Percentiles rank a stretch among this genome's conserved stretches.
phyloP scores from a whole-genome alignment of 768 basidiomycete species.

The Leccinum subgranulosum region DNA sequence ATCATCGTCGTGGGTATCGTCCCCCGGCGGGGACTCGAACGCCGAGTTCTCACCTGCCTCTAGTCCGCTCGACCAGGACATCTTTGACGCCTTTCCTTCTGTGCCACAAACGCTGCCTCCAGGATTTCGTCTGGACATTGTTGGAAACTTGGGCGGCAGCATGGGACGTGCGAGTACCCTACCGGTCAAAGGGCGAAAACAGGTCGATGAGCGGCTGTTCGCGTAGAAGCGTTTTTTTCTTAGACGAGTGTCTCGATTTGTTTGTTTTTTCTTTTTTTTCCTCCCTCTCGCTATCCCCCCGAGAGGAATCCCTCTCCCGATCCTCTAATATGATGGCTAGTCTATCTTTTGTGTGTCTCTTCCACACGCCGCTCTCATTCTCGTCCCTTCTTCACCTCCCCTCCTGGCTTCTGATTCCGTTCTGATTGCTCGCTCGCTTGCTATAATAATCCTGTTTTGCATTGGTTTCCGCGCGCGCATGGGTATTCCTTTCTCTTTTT shows the following conservation, averaged over 20 bases:
- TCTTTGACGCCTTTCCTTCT: constrained; percentile 72
- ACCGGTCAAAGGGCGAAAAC: constrained; percentile 27
- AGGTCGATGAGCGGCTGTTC: constrained; percentile 20
- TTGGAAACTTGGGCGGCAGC: constrained; percentile 1
- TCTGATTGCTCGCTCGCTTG: constrained; percentile 3
- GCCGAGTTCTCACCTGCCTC: constrained; percentile 38
- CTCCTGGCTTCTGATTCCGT: background rate
- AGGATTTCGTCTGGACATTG: constrained; percentile 17
- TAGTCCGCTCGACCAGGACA: constrained; percentile 48
- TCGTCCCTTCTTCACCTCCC: background rate
- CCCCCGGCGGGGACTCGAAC: constrained; percentile 37
- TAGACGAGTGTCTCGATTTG: constrained; percentile 6
- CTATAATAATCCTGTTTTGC: constrained; percentile 20
- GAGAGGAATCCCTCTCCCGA: background rate
- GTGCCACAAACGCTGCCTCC: constrained; percentile 54
- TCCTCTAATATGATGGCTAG: constrained; percentile 9
- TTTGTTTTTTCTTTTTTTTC: background rate
- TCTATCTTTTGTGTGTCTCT: constrained; percentile 4
- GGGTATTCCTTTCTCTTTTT: background rate
- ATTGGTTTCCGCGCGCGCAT: constrained; percentile 6
- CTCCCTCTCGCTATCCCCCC: background rate
- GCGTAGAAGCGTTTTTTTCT: constrained; percentile 11
- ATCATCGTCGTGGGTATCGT: constrained; percentile 42
- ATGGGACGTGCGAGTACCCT: constrained; percentile 25
- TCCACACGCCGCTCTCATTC: background rate